These are phyloP conservation scores for Macrocybe gigantea DNA, from an alignment of 768 basidiomycete species.

Conservation along the genomic window DNA sequence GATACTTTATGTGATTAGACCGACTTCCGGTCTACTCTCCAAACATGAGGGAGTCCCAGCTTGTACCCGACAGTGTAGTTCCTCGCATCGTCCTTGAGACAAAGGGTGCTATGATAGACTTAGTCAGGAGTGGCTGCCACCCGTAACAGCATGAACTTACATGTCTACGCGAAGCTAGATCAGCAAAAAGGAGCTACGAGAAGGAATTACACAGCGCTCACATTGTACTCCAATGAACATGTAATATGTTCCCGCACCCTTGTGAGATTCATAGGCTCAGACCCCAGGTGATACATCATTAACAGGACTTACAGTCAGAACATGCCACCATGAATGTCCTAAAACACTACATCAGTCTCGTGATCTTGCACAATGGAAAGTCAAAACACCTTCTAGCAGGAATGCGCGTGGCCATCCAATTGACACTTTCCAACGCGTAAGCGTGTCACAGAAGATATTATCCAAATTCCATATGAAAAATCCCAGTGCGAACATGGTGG, in stretches of 20 bases:
- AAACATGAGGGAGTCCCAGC: constrained; percentile 44
- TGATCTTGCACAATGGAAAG: background rate
- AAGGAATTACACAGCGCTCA: constrained; percentile 18
- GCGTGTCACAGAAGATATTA: constrained; percentile 61
- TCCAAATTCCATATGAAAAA: constrained; percentile 80
- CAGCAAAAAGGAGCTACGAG: background rate
- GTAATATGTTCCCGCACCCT: constrained; percentile 47
- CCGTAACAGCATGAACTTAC: constrained; percentile 26
- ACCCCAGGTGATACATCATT: background rate
- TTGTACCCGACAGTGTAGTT: constrained; percentile 38
- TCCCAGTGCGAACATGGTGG: constrained; percentile 50
- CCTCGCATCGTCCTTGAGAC: constrained; percentile 52
- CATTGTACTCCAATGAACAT: constrained; percentile 50
- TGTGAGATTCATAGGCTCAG: background rate
- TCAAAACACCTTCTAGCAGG: constrained; percentile 49
- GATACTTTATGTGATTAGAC: constrained; percentile 3
- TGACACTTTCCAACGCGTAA: constrained; percentile 49
- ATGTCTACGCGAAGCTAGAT: constrained; percentile 25
- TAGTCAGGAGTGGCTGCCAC: background rate
- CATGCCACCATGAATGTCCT: constrained; percentile 77
- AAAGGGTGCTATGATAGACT: constrained; percentile 38
- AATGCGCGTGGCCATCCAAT: constrained; percentile 66
- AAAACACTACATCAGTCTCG: background rate
- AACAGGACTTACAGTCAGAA: constrained; percentile 45
- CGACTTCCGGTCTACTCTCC: constrained; percentile 22